Conservation (phyloP, 139 green algal genomes). For the Asterochloris sp. region DNA sequence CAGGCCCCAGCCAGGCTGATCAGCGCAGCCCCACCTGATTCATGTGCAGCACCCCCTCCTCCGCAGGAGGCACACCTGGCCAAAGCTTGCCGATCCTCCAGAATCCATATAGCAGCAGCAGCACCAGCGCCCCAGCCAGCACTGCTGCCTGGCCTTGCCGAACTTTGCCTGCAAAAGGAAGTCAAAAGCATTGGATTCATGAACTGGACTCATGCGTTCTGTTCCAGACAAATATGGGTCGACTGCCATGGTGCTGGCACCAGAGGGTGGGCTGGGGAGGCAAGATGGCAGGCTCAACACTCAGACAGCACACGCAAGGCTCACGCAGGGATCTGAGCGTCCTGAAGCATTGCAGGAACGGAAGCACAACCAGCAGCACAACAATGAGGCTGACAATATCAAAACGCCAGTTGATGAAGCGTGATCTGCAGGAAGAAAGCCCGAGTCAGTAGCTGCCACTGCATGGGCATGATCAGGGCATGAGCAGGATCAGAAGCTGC, state of each 20-base stretch:
- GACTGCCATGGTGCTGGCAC: background rate
- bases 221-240: background rate
- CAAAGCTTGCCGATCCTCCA: conserved; percentile 67
- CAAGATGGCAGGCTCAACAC: background rate
- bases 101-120: conserved; percentile 62
- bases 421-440: conserved; percentile 44
- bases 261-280: background rate
- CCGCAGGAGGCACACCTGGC: conserved; percentile 47
- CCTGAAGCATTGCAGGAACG: conserved; percentile 80
- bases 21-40: conserved; percentile 15
- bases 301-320: background rate
- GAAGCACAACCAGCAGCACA: conserved; percentile 79
- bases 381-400: conserved; percentile 74
- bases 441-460: background rate
- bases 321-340: conserved; percentile 16
- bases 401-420: conserved; percentile 69
- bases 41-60: conserved; percentile 24
- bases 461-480: background rate
- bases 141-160: conserved; percentile 20
- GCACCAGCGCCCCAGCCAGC: conserved; percentile 24
- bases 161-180: background rate
- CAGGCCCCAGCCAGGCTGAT: background rate
- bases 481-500: background rate
- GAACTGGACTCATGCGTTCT: background rate
- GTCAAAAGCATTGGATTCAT: background rate